Conservation (phyloP, 805 yeast species). For the Ogataea pignaliae region DNA sequence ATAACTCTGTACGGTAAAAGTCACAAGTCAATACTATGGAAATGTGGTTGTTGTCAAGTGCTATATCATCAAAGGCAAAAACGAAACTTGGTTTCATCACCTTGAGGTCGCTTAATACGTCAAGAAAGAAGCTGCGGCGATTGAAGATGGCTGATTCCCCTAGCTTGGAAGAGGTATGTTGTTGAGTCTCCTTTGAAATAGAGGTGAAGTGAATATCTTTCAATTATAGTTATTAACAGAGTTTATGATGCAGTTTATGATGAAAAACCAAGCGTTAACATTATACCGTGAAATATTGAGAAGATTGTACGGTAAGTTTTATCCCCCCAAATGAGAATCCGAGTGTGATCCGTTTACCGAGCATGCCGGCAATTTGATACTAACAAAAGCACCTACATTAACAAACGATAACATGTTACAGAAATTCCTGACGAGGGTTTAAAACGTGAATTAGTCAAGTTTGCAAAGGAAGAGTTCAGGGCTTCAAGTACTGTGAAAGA, state of each 20-base stretch:
- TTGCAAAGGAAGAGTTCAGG: constrained; percentile 30
- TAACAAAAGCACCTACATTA: not conserved
- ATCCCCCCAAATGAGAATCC: not conserved
- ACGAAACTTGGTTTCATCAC: no score
- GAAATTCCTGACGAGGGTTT: constrained; percentile 22
- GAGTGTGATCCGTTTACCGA: no score
- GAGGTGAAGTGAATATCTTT: not conserved
- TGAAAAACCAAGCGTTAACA: constrained; percentile 23
- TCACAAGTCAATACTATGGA: no score
- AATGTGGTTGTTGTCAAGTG: no score
- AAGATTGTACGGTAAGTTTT: constrained; percentile 21
- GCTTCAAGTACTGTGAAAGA: constrained; percentile 22
- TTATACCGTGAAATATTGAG: constrained; percentile 31
- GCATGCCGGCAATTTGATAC: no score
- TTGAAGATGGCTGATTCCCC: no score
- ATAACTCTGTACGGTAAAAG: no score
- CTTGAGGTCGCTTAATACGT: no score
- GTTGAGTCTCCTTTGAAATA: not conserved
- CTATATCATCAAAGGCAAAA: no score
- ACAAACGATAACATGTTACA: constrained; percentile 1
- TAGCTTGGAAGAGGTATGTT: not conserved
- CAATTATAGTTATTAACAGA: not conserved
- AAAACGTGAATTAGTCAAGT: constrained; percentile 21
- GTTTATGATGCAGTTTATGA: constrained; percentile 23
- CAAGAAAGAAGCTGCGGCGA: no score